Evolutionary conservation across 208 protist genomes (phyloP).

Genomic region (Trypanosoma avium): DNA sequence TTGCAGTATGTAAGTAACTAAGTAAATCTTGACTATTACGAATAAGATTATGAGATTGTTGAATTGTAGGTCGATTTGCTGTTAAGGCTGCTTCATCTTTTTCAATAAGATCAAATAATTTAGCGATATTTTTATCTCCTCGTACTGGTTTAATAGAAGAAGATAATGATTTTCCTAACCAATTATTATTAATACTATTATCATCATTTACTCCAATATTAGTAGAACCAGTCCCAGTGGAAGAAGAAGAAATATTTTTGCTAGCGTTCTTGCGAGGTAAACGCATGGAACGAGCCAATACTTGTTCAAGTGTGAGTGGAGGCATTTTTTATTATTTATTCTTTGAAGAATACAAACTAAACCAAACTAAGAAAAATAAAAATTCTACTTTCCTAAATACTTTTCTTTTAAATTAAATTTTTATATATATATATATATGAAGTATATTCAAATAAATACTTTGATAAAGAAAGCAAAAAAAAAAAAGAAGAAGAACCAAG

Average conservation of each 20-base stretch:
- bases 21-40: constrained; percentile 74
- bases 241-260: neutral
- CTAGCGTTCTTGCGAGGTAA: constrained; percentile 44
- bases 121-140: constrained; percentile 6
- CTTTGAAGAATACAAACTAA: neutral
- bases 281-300: constrained; percentile 84
- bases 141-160: too few species aligned
- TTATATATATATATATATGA: too few species aligned
- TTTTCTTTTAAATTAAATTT: too few species aligned
- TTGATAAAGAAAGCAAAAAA: too few species aligned
- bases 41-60: constrained; percentile 32
- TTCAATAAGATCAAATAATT: constrained; percentile 66
- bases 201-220: neutral
- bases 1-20: constrained; percentile 50
- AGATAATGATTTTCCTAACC: too few species aligned
- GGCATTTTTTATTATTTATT: constrained; percentile 38
- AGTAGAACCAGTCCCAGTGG: neutral
- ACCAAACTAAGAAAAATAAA: too few species aligned
- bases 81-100: constrained; percentile 51
- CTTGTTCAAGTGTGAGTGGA: constrained; percentile 81
- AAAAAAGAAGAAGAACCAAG: too few species aligned
- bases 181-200: too few species aligned
- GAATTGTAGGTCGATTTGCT: constrained; percentile 43
- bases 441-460: too few species aligned
- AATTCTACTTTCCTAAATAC: too few species aligned